Evolutionary conservation across 1,139 yeast species (phyloP).

Genomic region (Magnusiomyces ingens): DNA sequence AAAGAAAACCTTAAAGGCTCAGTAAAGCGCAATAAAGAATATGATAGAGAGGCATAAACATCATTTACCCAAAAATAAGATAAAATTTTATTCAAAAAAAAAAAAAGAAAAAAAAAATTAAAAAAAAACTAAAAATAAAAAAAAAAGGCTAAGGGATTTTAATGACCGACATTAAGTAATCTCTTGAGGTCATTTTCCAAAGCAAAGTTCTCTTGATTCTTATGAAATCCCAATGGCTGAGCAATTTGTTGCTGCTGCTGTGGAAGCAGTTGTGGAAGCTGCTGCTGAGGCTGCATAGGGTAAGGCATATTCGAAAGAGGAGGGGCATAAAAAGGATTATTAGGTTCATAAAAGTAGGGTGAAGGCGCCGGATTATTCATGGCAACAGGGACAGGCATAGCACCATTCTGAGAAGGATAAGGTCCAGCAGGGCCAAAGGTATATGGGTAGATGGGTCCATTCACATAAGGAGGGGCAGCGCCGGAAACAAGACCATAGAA

Average conservation of each 20-base stretch:
- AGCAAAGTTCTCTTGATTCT: neutral
- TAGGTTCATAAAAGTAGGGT: neutral
- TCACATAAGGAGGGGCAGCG: neutral
- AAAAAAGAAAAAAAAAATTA: conserved; percentile 10
- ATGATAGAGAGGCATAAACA: neutral
- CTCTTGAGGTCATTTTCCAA: conserved; percentile 3
- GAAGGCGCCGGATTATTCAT: neutral
- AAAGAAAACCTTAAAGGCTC: too few relatives aligned
- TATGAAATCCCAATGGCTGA: neutral
- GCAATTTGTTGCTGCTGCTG: neutral
- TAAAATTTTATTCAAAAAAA: neutral
- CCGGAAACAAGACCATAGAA: neutral
- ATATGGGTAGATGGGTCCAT: neutral
- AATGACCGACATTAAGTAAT: neutral
- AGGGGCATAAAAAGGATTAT: neutral
- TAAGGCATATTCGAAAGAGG: neutral
- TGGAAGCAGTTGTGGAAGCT: neutral
- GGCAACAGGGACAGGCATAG: too few relatives aligned
- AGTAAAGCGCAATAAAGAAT: too few relatives aligned
- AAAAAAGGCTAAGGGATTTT: neutral
- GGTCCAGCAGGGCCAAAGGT: neutral
- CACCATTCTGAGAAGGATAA: neutral
- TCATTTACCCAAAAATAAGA: neutral
- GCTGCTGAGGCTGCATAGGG: neutral
- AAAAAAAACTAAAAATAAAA: conserved; percentile 7